Conservation (phyloP, 345 rosid species). For the Isatis tinctoria region DNA sequence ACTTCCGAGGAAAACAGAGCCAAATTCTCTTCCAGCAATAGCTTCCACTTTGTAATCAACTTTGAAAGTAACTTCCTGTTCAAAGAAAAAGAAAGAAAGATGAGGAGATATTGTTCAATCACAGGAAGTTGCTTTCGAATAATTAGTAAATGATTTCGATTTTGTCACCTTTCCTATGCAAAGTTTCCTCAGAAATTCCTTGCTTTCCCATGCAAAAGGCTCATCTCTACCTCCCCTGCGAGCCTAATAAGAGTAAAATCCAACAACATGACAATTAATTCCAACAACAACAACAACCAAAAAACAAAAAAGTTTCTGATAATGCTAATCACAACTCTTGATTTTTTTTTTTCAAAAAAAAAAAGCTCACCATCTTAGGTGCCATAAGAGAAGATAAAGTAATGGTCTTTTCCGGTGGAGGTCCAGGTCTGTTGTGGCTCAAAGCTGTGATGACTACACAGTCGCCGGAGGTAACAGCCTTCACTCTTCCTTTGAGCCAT, state of each 20-base stretch:
- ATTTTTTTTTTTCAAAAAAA: no score
- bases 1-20: constrained; percentile 79
- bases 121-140: neutral
- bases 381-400: constrained; percentile 77
- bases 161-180: constrained; percentile 88
- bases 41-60: constrained; percentile 73
- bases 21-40: constrained; percentile 78
- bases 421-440: constrained; percentile 54
- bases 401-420: constrained; percentile 79
- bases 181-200: constrained; percentile 85
- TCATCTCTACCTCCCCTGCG: constrained; percentile 88
- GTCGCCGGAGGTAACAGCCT: constrained; percentile 87
- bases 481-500: constrained; percentile 78
- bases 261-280: neutral
- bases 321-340: no score
- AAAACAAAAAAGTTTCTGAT: neutral
- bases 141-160: neutral
- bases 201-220: constrained; percentile 97
- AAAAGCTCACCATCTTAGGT: constrained; percentile 64
- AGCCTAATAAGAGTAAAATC: constrained; percentile 39
- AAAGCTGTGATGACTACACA: constrained; percentile 68
- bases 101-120: neutral
- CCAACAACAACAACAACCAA: neutral
- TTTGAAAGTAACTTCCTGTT: constrained; percentile 84
- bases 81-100: neutral